Percentiles rank a stretch among this genome's conserved stretches.
Evolutionary conservation across 2,329 filamentous ascomycete species (phyloP).

Genomic region (Nigrospora sphaerica): DNA sequence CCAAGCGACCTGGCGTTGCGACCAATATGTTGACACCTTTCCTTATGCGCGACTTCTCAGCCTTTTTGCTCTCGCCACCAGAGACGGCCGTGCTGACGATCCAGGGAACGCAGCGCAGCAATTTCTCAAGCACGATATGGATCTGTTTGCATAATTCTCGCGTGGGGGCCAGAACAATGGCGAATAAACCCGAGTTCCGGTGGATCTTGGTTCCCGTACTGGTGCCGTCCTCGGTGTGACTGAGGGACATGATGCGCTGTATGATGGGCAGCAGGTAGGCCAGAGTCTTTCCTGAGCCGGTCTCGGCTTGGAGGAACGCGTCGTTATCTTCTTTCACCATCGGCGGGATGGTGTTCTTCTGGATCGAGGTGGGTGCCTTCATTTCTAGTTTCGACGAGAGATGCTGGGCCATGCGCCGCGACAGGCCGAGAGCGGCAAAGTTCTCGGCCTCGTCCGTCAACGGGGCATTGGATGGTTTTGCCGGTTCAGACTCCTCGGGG

Average conservation of each 20-base stretch:
- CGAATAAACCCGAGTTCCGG: conserved; percentile 83
- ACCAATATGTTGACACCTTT: conserved; percentile 96
- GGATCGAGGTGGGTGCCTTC: conserved; percentile 89
- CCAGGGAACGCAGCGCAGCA: conserved; percentile 88
- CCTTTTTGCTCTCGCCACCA: conserved; percentile 62
- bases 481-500: conserved; percentile 41
- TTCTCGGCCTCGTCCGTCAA: conserved; percentile 75
- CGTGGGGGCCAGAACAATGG: conserved; percentile 88
- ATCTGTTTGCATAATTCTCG: conserved; percentile 94
- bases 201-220: conserved; percentile 53
- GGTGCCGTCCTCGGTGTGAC: conserved; percentile 43
- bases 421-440: conserved; percentile 81
- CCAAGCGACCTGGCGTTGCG: conserved; percentile 84
- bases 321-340: conserved; percentile 76
- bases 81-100: conserved; percentile 83
- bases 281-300: conserved; percentile 93
- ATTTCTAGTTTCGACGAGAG: conserved; percentile 79
- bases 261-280: conserved; percentile 93
- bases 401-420: conserved; percentile 72
- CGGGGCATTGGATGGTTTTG: conserved; percentile 84
- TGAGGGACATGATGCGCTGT: conserved; percentile 75
- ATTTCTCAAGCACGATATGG: conserved; percentile 72
- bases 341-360: conserved; percentile 80
- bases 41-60: conserved; percentile 86
- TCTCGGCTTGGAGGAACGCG: conserved; percentile 94